Conservation (phyloP, 2,329 filamentous ascomycete genomes). For the Aspergillus bombycis region DNA sequence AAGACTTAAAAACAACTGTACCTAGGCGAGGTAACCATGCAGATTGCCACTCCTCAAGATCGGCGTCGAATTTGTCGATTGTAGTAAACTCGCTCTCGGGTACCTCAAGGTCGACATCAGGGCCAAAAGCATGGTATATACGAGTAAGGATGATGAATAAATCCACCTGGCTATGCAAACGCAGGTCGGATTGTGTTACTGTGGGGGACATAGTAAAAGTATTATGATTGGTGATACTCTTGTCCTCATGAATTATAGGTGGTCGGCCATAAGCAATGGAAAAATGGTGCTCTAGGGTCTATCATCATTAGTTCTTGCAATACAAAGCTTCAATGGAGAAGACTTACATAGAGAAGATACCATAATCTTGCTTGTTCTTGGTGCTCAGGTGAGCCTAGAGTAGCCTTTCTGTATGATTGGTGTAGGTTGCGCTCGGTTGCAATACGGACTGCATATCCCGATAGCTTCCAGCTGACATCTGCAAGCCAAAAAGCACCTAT, state of each 20-base stretch:
- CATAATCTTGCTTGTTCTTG: conserved; percentile 42
- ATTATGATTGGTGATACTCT: conserved; percentile 41
- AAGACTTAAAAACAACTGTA: conserved; percentile 16
- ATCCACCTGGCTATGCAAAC: conserved; percentile 47
- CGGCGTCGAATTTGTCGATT: conserved; percentile 45
- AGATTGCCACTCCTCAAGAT: conserved; percentile 43
- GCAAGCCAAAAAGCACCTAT: conserved; percentile 61
- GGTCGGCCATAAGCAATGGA: conserved; percentile 49
- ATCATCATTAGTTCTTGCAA: conserved; percentile 16
- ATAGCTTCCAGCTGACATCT: conserved; percentile 54
- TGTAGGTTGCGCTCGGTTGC: conserved; percentile 48
- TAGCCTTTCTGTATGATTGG: conserved; percentile 46
- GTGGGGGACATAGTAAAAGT: conserved; percentile 35
- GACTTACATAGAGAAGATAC: conserved; percentile 48
- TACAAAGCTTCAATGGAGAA: neutral
- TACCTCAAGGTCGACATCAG: conserved; percentile 47
- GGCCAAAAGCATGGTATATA: conserved; percentile 48
- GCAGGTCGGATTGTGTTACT: conserved; percentile 38
- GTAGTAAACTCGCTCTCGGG: conserved; percentile 43
- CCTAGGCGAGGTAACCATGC: conserved; percentile 41
- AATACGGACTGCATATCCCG: conserved; percentile 47
- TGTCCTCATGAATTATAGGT: conserved; percentile 47
- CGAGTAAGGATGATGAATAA: conserved; percentile 49
- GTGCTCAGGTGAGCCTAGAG: conserved; percentile 41
- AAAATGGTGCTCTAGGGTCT: conserved; percentile 49